Percentiles rank a stretch among this genome's conserved stretches.
Conservation (phyloP, 805 yeast genomes). For the Sugiyamaella smithiae region DNA sequence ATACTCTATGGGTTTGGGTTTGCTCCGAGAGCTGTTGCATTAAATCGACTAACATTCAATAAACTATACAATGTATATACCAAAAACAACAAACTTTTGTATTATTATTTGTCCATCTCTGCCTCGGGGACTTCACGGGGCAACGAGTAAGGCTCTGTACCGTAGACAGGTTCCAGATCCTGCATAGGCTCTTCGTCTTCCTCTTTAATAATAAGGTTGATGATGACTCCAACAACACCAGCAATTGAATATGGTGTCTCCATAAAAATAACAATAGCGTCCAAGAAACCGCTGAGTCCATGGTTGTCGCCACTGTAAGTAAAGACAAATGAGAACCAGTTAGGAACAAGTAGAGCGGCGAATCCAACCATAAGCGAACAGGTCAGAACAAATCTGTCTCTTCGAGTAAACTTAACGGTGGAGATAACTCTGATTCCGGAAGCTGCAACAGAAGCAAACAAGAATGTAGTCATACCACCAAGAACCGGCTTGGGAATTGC, state of each 20-base stretch:
- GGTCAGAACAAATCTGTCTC: slow-evolving; percentile 71
- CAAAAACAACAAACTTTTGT: background rate
- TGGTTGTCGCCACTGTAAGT: slow-evolving; percentile 62
- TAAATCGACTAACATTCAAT: background rate
- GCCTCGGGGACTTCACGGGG: background rate
- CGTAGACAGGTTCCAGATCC: slow-evolving; percentile 10
- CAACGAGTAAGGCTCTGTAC: slow-evolving; percentile 4
- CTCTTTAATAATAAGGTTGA: slow-evolving; percentile 63
- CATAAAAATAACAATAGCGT: slow-evolving; percentile 67
- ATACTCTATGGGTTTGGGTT: background rate
- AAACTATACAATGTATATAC: too few species aligned
- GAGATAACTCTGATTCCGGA: slow-evolving; percentile 70
- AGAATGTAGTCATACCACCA: slow-evolving; percentile 85
- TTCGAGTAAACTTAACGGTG: slow-evolving; percentile 52
- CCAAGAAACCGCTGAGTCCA: slow-evolving; percentile 56
- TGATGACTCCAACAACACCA: slow-evolving; percentile 60
- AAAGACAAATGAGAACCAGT: slow-evolving; percentile 64
- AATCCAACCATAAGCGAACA: slow-evolving; percentile 63
- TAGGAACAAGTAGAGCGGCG: slow-evolving; percentile 61
- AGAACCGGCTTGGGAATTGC: slow-evolving; percentile 75
- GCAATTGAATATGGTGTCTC: slow-evolving; percentile 72
- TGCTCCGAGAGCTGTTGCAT: too few species aligned
- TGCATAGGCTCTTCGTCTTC: slow-evolving; percentile 31
- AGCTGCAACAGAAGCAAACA: slow-evolving; percentile 72
- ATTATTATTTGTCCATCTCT: too few species aligned